Percentiles rank a stretch among this genome's conserved stretches.
Evolutionary conservation across 2,329 filamentous ascomycete genomes (phyloP).

Genomic region (Laburnicola sp.): DNA sequence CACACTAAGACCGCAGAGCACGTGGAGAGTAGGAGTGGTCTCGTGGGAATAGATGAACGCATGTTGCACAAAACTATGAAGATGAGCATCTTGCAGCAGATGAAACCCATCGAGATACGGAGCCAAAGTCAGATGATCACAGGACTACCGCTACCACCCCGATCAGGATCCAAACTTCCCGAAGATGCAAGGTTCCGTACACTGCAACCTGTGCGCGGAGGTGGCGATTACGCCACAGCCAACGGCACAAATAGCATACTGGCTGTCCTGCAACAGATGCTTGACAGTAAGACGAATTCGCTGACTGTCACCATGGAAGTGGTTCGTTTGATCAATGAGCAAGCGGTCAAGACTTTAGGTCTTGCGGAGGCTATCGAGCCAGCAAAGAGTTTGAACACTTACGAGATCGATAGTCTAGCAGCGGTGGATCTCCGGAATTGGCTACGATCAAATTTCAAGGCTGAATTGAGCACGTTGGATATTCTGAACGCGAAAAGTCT

Average conservation of each 20-base stretch:
- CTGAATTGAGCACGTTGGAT: conserved; percentile 17
- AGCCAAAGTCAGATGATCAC: conserved; percentile 8
- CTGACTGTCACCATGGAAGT: too few species aligned
- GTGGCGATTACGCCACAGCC: too few species aligned
- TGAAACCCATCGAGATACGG: background rate
- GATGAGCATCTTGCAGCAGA: conserved; percentile 14
- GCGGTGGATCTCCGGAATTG: conserved; percentile 26
- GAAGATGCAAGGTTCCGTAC: background rate
- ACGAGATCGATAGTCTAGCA: conserved; percentile 23
- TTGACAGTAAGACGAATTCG: too few species aligned
- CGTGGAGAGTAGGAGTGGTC: background rate
- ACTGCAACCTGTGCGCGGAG: too few species aligned
- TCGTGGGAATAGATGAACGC: background rate
- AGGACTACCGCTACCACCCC: background rate
- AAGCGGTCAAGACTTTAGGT: too few species aligned
- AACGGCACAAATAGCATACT: too few species aligned
- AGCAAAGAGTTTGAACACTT: conserved; percentile 13
- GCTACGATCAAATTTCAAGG: conserved; percentile 14
- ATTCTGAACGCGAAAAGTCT: conserved; percentile 14
- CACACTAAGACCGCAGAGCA: background rate
- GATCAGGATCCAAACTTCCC: background rate
- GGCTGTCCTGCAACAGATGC: too few species aligned
- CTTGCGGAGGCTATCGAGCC: conserved; percentile 9
- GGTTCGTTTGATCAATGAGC: too few species aligned
- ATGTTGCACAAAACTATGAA: conserved; percentile 6